phyloP scores from a whole-genome alignment of 495 filamentous ascomycete genomes.

The Haplographium delicatum region DNA sequence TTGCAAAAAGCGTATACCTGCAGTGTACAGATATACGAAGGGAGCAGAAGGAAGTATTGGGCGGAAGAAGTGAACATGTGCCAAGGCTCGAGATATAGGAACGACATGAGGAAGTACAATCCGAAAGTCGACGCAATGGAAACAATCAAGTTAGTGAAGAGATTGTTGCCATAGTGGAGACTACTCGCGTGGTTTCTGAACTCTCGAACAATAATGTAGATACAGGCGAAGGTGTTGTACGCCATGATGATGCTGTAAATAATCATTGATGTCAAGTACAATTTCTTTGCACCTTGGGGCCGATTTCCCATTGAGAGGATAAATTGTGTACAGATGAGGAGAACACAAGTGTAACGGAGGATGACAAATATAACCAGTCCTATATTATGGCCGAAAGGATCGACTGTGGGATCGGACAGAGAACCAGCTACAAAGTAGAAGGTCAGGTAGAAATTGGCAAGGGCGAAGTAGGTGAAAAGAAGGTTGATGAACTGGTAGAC shows the following conservation, averaged over 20 bases:
- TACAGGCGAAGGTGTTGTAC: constrained; percentile 82
- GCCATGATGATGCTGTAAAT: constrained; percentile 90
- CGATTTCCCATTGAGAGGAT: constrained; percentile 98
- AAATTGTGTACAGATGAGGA: constrained; percentile 91
- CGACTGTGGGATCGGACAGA: constrained; percentile 71
- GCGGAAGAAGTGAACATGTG: constrained; percentile 93
- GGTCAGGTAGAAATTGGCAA: constrained; percentile 97
- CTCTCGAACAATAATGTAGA: constrained; percentile 83
- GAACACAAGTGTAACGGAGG: constrained; percentile 74
- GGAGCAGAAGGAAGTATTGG: constrained; percentile 93
- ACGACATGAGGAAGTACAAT: constrained; percentile 92
- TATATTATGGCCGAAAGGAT: constrained; percentile 85
- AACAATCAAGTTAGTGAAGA: constrained; percentile 93
- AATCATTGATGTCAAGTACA: constrained; percentile 84
- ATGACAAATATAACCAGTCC: constrained; percentile 81
- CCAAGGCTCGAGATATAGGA: constrained; percentile 97
- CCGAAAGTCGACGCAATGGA: constrained; percentile 85
- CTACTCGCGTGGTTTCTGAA: constrained; percentile 47
- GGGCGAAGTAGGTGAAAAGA: constrained; percentile 94
- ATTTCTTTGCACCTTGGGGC: constrained; percentile 89
- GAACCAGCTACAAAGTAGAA: constrained; percentile 98
- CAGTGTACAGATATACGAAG: constrained; percentile 91
- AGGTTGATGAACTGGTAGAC: constrained; percentile 89
- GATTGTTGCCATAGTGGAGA: constrained; percentile 67
- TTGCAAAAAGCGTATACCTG: constrained; percentile 99